Percentiles rank a stretch among this genome's conserved stretches.
phyloP scores from a whole-genome alignment of 2,329 filamentous ascomycete species.

The Epichloe festucae region DNA sequence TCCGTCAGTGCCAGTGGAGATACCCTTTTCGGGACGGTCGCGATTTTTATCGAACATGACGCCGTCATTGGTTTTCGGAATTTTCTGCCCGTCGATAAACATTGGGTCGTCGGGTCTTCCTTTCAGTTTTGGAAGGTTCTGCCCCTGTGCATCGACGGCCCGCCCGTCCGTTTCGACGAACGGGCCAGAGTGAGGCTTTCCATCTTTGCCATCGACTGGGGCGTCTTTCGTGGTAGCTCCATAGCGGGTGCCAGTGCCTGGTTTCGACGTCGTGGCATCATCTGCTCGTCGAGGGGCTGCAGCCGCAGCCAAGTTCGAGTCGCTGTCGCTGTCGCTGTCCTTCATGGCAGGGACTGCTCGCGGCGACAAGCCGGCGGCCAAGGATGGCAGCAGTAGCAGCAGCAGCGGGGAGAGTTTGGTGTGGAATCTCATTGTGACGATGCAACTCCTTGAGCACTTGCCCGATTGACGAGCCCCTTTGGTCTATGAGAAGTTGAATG shows the following conservation, averaged over 20 bases:
- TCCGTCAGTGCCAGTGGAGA: conserved; percentile 67
- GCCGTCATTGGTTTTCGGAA: conserved; percentile 56
- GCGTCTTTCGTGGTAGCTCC: conserved; percentile 53
- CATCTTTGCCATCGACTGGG: conserved; percentile 84
- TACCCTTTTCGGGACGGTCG: conserved; percentile 65
- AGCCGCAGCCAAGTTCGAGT: conserved; percentile 10
- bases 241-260: conserved; percentile 19
- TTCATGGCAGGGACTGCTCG: conserved; percentile 13
- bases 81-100: conserved; percentile 45
- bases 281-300: conserved; percentile 13
- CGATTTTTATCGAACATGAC: conserved; percentile 88
- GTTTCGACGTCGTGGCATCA: conserved; percentile 14
- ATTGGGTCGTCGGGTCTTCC: conserved; percentile 39
- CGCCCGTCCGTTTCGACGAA: conserved; percentile 45
- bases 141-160: conserved; percentile 20
- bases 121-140: conserved; percentile 31
- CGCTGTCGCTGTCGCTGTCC: conserved; percentile 9
- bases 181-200: conserved; percentile 83
- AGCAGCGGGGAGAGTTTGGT: conserved; percentile 40
- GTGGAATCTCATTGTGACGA: conserved; percentile 45
- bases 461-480: background rate
- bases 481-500: background rate
- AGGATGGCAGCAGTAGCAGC: conserved; percentile 45
- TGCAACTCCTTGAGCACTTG: background rate
- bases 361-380: conserved; percentile 33